Conservation (phyloP, 1,139 yeast genomes). For the Zygoascus meyerae region DNA sequence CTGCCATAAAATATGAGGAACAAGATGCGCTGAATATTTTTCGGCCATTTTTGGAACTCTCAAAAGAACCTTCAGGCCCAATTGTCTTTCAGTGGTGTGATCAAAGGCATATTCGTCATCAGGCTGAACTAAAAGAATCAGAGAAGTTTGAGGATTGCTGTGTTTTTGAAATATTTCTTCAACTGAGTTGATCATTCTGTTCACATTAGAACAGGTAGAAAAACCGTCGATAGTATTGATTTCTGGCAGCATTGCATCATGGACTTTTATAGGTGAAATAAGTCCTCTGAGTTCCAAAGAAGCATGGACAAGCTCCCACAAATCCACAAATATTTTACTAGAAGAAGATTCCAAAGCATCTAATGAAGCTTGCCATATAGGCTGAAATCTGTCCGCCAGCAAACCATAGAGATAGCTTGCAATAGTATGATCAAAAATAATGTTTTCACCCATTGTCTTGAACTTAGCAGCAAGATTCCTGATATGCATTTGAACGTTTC, state of each 20-base stretch:
- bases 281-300: neutral
- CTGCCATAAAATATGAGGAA: constrained; percentile 40
- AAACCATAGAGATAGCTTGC: constrained; percentile 66
- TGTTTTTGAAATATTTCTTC: neutral
- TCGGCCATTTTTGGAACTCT: constrained; percentile 65
- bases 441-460: constrained; percentile 37
- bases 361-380: constrained; percentile 72
- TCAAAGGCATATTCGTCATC: constrained; percentile 1
- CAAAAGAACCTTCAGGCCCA: constrained; percentile 36
- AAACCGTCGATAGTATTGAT: neutral
- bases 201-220: constrained; percentile 14
- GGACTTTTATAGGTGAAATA: neutral
- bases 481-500: constrained; percentile 69
- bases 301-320: constrained; percentile 30
- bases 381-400: constrained; percentile 70
- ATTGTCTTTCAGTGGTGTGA: constrained; percentile 10
- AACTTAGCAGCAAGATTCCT: constrained; percentile 54
- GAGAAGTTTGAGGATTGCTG: neutral
- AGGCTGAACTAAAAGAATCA: neutral
- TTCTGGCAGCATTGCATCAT: neutral
- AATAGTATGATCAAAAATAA: constrained; percentile 40
- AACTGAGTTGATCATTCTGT: neutral
- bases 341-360: constrained; percentile 51
- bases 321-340: constrained; percentile 21
- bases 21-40: constrained; percentile 47